Conservation (phyloP, 352 stramenopile species). For the Phytophthora constricta region DNA sequence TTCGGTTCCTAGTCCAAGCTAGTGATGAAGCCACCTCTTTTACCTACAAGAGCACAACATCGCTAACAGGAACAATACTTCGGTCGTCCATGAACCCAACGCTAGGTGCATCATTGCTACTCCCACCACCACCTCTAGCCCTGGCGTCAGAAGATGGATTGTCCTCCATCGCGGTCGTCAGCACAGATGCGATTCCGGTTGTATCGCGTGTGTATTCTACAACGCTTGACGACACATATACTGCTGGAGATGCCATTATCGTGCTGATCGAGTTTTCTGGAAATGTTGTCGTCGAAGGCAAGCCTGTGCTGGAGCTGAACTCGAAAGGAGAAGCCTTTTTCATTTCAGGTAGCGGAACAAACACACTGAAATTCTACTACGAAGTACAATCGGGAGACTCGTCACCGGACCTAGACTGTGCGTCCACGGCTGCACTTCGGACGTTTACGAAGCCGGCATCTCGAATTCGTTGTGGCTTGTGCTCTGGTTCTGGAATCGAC, state of each 20-base stretch:
- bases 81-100: slow-evolving; percentile 46
- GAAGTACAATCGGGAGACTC: slow-evolving; percentile 54
- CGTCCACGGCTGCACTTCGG: slow-evolving; percentile 47
- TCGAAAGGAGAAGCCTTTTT: slow-evolving; percentile 65
- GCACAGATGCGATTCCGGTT: slow-evolving; percentile 37
- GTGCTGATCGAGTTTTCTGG: slow-evolving; percentile 61
- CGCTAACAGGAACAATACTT: slow-evolving; percentile 52
- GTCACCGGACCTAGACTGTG: slow-evolving; percentile 58
- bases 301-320: slow-evolving; percentile 69
- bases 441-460: slow-evolving; percentile 32
- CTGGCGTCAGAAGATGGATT: slow-evolving; percentile 19
- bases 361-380: slow-evolving; percentile 71
- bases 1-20: slow-evolving; percentile 61
- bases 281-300: slow-evolving; percentile 55
- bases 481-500: slow-evolving; percentile 32
- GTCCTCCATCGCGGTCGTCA: slow-evolving; percentile 40
- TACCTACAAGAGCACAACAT: slow-evolving; percentile 33
- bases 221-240: slow-evolving; percentile 59
- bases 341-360: slow-evolving; percentile 50
- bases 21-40: slow-evolving; percentile 38
- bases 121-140: slow-evolving; percentile 27
- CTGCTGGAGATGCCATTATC: slow-evolving; percentile 64
- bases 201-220: slow-evolving; percentile 52
- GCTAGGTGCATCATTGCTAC: slow-evolving; percentile 31
- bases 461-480: slow-evolving; percentile 31